Base-by-base conservation (phyloP, 192 early-diverging fungal genomes). In the Lobulomyces angularis region DNA sequence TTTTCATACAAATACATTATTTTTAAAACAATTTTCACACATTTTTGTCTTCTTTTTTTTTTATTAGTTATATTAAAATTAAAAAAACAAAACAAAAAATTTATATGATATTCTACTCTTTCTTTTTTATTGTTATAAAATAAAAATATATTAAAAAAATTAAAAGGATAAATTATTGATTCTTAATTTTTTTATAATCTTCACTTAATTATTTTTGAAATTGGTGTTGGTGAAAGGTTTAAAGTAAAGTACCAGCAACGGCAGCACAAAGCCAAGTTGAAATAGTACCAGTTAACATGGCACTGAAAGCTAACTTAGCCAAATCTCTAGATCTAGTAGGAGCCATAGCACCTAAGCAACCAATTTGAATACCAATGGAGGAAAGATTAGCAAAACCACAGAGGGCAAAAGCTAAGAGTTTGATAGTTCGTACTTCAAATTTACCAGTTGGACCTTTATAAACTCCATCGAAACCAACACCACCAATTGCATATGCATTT, bases 361-460 rank as follows among this genome's bases (percentile, higher is more conserved):
- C 79, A 38, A 85, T 79, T 64, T 89, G 82, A 47, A 80, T 81
- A 31, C 84, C 88, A 56, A 89, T 80, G 45, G 77, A 80, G 8
- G 71, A 71, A 12, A 88, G 61, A 69, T 89, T 92, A 20, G 82
- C 84, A 46, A 86, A 92, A n/a, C 82, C 82, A 43, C 86, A 89
- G 39, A 84, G 69, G 16, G 86, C 83, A 58, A 84, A 86, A 21
- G 82, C 41, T 20, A 68, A 40, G 19, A 68, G 41, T 3, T 52
- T 40, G 46, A 49, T 20, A 22, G 65, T 60, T 44, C 59, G 41
- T 11, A 31, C 34, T 5, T 14, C 17, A 30, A 57, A 49, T 20
- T 43, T 43, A 25, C 32, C 40, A 19, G 28, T 48, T 27, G 33
- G 28, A n/a, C 42, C 27, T 32, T 22, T 23, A 29, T 42, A 38